Evolutionary conservation across 2,329 filamentous ascomycete species (phyloP), one percentile per base, ranked within the genome.

Genomic region (Claviceps sp.): DNA sequence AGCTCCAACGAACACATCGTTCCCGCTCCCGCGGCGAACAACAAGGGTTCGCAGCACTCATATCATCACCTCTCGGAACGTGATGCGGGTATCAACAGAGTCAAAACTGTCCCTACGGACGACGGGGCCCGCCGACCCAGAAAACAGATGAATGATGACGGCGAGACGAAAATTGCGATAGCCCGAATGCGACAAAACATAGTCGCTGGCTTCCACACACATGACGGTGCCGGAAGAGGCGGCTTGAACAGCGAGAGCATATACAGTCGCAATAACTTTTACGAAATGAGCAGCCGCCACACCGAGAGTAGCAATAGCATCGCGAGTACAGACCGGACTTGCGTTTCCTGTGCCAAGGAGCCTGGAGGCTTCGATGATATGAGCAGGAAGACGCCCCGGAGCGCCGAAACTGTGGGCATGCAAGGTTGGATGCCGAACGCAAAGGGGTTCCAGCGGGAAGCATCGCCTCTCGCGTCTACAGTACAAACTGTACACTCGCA

Each of bases 171-270:
- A 16, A 41, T 14, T 11, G 4, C 60, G 47, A 60, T 55, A 37
- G 13, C 18, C 20, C 49, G 55, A 5, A 59, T 59, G 37, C 45
- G 50, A 42, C 38, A 50, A 46, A 50, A 50, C 45, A 55, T 50
- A 2, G 14, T 20, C 14, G 40, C 30, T 22, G 26, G 40, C 37
- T 30, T 24, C 14, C 26, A n/a, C 5, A 52, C 41, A n/a, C 30
- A 46, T 3, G 45, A 34, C 20, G 5, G 76, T 54, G 72, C 76
- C 8, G 72, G 70, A 5, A 76, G 72, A 48, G 61, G 70, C 18
- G 71, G 30, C 37, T 46, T 34, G 9, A 14, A 46, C 30, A 50
- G 51, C 51, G 47, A 49, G 42, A 40, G 47, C 47, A 52, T 30
- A 38, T 38, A 52, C 46, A 38, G 40, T 14, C 46, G 16, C 16